Base-by-base conservation (phyloP, 768 basidiomycete species). In the Naematelia encephala region DNA sequence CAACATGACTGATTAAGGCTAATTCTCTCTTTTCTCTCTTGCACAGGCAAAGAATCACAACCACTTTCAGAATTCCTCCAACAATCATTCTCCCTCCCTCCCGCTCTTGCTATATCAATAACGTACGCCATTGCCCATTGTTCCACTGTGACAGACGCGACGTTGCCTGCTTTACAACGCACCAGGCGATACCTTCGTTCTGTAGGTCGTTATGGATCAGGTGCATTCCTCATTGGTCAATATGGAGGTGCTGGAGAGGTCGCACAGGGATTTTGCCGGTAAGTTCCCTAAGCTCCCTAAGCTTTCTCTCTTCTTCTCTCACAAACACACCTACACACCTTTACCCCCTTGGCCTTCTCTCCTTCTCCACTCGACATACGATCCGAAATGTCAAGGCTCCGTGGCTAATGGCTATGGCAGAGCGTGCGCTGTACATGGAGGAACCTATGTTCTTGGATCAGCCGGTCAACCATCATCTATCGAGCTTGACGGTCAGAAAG, bases 161-260 rank as follows among this genome's bases (percentile, higher is more conserved):
- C 88, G 1, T 70, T 84, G 5, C 81, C 82, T 1, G 84, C 88
- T 1, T 77, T 98, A 5, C 74, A 77, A n/a, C 86, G 92, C 5
- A 78, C 92, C 11, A 84, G 86, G 5, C 78, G 81, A 22, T 91
- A 89, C 72, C 80, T 97, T 13, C 85, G 81, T 49, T 90, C 91
- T 0, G 78, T 85, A 16, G 92, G 93, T 2, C 82, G 90, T 27
- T 97, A 96, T 69, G 93, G 93, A 75, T 82, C 77, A n/a, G 85
- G 85, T 0, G 85, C 92, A 1, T 97, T 91, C 79, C 83, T 98
- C 14, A 81, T 98, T n/a, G 91, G 91, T 0, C 91, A 96, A 66
- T 97, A 96, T 73, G 94, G 94, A 16, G 90, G 91, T 19, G 81
- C 87, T 0, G 94, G 94, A 3, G 94, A 97, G 70, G 85, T 97